A percentile compares a stretch with the other conserved stretches of the same genome.
phyloP scores from a whole-genome alignment of 1,139 yeast genomes.

The Zygoascus meyerae region DNA sequence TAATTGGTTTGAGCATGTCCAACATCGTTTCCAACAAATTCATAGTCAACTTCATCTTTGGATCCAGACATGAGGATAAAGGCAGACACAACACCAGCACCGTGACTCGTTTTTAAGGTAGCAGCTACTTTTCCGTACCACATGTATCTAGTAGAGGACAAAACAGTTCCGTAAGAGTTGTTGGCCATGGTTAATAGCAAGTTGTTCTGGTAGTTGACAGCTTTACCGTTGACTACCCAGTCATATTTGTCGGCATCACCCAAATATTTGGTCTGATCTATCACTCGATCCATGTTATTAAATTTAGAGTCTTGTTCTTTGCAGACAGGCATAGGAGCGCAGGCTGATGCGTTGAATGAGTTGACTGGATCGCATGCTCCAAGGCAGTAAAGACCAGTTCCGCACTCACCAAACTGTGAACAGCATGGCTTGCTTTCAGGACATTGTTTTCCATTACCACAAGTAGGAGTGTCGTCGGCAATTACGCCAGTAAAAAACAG shows the following conservation, averaged over 20 bases:
- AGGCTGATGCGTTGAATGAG: slow-evolving; percentile 57
- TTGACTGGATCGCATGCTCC: slow-evolving; percentile 74
- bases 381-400: slow-evolving; percentile 71
- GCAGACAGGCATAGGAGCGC: slow-evolving; percentile 55
- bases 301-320: slow-evolving; percentile 22
- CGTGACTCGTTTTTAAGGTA: slow-evolving; percentile 65
- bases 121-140: slow-evolving; percentile 85
- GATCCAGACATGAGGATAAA: slow-evolving; percentile 77
- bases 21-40: slow-evolving; percentile 72
- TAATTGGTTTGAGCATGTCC: slow-evolving; percentile 66
- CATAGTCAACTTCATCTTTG: slow-evolving; percentile 86
- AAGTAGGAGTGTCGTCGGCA: slow-evolving; percentile 25
- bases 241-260: slow-evolving; percentile 65
- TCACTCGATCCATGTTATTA: slow-evolving; percentile 28
- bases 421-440: slow-evolving; percentile 77
- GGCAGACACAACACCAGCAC: slow-evolving; percentile 80
- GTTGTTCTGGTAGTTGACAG: slow-evolving; percentile 48
- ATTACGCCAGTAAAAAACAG: not conserved
- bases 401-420: slow-evolving; percentile 79
- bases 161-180: slow-evolving; percentile 69
- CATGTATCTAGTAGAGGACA: slow-evolving; percentile 70
- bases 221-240: slow-evolving; percentile 72
- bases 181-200: slow-evolving; percentile 73
- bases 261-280: slow-evolving; percentile 45
- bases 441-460: slow-evolving; percentile 50